Evolutionary conservation across 2,329 filamentous ascomycete species (phyloP), one percentile per base, ranked within the genome.

Genomic region (Colletotrichum scovillei): DNA sequence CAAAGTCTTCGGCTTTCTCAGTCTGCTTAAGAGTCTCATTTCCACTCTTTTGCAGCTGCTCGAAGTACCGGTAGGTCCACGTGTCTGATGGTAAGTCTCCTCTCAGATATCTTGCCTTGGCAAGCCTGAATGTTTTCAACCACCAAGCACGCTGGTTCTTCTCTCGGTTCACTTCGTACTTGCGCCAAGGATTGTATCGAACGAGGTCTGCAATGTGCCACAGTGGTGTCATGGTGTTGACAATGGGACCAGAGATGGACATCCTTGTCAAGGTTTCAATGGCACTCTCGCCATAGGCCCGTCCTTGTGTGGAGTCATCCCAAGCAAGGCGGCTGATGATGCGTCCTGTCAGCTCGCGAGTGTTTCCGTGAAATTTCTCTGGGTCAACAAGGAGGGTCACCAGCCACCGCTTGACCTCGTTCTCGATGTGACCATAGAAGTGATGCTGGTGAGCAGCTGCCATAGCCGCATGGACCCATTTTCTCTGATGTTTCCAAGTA

Each of bases 391-490:
- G 77, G 5, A 88, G 79, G 67, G 86, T 80, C n/a, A 84, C 84
- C 14, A 88, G 81, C 72, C 82, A 86, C 16, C 86, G 82, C 70
- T 82, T 83, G 70, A 85, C 82, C 77, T 88, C 86, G 16, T 76
- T 77, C 75, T 88, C 86, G 63, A 87, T 82, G 75, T 87, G 85
- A 4, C 86, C 86, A 75, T 86, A 86, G 76, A 88, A 88, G 74
- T 82, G 82, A 7, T 79, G 72, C 57, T 82, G 80, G 59, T 83
- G 80, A 35, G 82, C 81, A 14, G 81, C 79, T n/a, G 80, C 80
- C 84, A 86, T 85, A 76, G 86, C 86, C 9, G 86, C 84, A 73
- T 88, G 86, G 14, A 86, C 83, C 86, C 86, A 88, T 79, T 87
- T 88, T 26, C 86, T 83, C 75, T 88, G 86, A 6, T 79, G 80